These are phyloP conservation scores for Rhizopus sp. DNA, from an alignment of 371 early-diverging fungal genomes.

Conservation along the genomic window DNA sequence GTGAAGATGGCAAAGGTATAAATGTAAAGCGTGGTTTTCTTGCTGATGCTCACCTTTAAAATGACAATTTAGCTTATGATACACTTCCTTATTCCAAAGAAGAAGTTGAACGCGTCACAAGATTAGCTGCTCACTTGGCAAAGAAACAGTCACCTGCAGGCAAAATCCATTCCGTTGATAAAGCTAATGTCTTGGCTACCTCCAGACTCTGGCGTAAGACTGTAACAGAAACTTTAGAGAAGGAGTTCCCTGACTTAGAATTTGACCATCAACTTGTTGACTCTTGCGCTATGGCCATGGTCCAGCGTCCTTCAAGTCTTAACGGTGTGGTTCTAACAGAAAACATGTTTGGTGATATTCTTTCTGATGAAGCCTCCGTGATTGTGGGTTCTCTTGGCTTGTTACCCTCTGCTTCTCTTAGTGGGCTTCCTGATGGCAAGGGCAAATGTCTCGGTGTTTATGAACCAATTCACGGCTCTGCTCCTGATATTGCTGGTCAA, in stretches of 20 bases:
- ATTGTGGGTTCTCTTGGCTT: slow-evolving; percentile 95
- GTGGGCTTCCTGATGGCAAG: slow-evolving; percentile 77
- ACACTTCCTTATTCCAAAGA: slow-evolving; percentile 87
- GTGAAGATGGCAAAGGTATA: slow-evolving; percentile 70
- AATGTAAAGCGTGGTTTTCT: background rate
- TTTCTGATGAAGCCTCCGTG: slow-evolving; percentile 94
- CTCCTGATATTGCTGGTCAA: slow-evolving; percentile 97
- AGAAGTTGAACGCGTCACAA: slow-evolving; percentile 92
- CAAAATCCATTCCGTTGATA: slow-evolving; percentile 94
- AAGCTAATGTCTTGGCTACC: slow-evolving; percentile 97
- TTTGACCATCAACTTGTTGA: slow-evolving; percentile 92
- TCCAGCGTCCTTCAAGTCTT: slow-evolving; percentile 84
- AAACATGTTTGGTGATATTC: slow-evolving; percentile 98
- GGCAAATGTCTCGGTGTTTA: slow-evolving; percentile 84
- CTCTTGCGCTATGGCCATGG: slow-evolving; percentile 96
- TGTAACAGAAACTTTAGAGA: slow-evolving; percentile 83
- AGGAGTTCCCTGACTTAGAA: slow-evolving; percentile 85
- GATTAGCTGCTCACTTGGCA: slow-evolving; percentile 87
- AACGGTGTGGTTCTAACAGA: slow-evolving; percentile 96
- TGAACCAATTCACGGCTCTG: slow-evolving; percentile 98
- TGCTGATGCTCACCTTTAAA: background rate
- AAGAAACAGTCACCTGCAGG: slow-evolving; percentile 75
- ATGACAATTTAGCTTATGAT: slow-evolving; percentile 68
- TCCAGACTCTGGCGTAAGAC: slow-evolving; percentile 95
- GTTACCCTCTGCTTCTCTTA: slow-evolving; percentile 90